Percentiles rank a stretch among this genome's conserved stretches.
Evolutionary conservation across 352 stramenopile genomes (phyloP).

Genomic region (Phytophthora megakarya): DNA sequence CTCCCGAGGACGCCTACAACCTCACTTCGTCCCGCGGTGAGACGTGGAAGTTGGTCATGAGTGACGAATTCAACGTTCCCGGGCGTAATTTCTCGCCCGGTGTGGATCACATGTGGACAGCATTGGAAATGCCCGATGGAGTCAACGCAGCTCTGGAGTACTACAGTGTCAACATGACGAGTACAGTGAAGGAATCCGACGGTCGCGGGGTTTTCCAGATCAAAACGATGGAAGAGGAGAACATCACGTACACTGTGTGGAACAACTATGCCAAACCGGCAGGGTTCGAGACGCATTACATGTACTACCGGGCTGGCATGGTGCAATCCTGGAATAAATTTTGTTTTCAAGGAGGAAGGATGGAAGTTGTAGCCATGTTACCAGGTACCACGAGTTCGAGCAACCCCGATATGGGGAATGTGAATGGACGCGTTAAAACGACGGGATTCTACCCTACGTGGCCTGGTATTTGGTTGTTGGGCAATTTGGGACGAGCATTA

Average conservation of each 20-base stretch:
- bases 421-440: conserved; percentile 37
- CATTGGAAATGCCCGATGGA: conserved; percentile 45
- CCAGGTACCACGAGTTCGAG: conserved; percentile 73
- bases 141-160: conserved; percentile 85
- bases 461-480: conserved; percentile 95
- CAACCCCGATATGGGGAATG: conserved; percentile 62
- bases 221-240: conserved; percentile 40
- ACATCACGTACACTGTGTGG: conserved; percentile 52
- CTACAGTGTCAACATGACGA: conserved; percentile 87
- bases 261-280: conserved; percentile 50
- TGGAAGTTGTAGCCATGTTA: conserved; percentile 90
- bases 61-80: conserved; percentile 71
- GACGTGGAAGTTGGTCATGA: conserved; percentile 71
- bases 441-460: conserved; percentile 81
- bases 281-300: conserved; percentile 39
- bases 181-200: conserved; percentile 42
- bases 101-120: conserved; percentile 85
- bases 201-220: conserved; percentile 43
- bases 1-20: conserved; percentile 28
- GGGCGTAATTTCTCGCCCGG: conserved; percentile 55
- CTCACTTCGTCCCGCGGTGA: conserved; percentile 53
- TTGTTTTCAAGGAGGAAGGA: conserved; percentile 90
- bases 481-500: conserved; percentile 93
- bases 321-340: conserved; percentile 94
- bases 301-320: conserved; percentile 79